Evolutionary conservation across 208 protist species (phyloP), one percentile per base, ranked within the genome.

Genomic region (Strigomonas oncopelti): DNA sequence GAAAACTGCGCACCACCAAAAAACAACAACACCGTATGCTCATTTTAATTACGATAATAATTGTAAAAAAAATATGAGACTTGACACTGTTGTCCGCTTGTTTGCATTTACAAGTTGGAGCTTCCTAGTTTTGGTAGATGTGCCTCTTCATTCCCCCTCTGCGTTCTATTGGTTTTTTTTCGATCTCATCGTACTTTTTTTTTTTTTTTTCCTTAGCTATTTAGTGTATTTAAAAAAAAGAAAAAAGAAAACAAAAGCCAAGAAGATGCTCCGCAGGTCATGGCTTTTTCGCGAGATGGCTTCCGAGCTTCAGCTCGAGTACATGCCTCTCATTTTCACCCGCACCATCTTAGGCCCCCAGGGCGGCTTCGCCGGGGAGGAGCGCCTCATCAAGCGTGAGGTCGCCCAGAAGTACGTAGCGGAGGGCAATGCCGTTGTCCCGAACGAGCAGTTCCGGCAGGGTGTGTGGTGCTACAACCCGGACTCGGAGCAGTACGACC

Each of bases 391-490:
- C 31, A 94, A 96, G 77, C 87, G 86, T 27, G 91, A 94, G 61
- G 67, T 93, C 27, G 91, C 87, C 13, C 71, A 84, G 52, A 93
- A 91, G 73, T 94, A 94, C 74, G 29, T 92, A 9, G 69, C 81
- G 9, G 84, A 93, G 36, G 83, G 87, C 29, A 80, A 84, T 64
- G 84, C 80, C 13, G 85, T 92, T 29, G 32, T 68, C 4, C 88
- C 88, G 25, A 91, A 70, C 28, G 80, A 65, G 0, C 87, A 91
- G 61, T 80, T 87, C 20, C 88, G 88, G 5, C 65, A 76, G 29
- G 91, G 91, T 11, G 72, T 96, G 57, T 96, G 91, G 89, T 94
- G 91, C 76, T 96, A 84, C 79, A 91, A 94, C 77, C 91, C 91
- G 2, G 83, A 93, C 63, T 83, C 88, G 34, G 79, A 93, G 42